phyloP scores from a whole-genome alignment of 1,284 basidiomycete genomes.

The Cryptococcus sp. region DNA sequence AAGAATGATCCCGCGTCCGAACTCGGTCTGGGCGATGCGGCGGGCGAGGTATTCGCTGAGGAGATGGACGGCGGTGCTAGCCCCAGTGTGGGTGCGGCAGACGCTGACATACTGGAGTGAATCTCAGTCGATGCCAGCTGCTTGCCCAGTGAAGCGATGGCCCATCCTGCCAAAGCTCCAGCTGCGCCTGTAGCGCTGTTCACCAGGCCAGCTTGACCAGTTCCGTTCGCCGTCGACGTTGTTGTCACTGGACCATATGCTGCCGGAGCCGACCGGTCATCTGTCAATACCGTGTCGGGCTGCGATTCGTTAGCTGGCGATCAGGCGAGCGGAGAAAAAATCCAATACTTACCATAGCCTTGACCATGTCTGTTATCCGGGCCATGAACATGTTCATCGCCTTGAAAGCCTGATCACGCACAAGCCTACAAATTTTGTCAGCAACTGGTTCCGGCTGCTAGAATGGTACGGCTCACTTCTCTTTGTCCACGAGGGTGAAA shows the following conservation, averaged over 20 bases:
- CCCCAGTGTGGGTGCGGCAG: constrained; percentile 15
- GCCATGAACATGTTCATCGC: constrained; percentile 83
- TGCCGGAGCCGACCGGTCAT: constrained; percentile 42
- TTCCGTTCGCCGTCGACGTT: constrained; percentile 50
- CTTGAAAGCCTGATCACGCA: constrained; percentile 92
- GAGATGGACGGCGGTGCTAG: constrained; percentile 20
- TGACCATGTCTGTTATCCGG: constrained; percentile 74
- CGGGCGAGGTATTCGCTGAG: constrained; percentile 16
- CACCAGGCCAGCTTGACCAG: constrained; percentile 62
- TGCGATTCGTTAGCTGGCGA: constrained; percentile 42
- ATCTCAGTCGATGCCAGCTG: constrained; percentile 74
- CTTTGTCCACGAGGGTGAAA: constrained; percentile 79
- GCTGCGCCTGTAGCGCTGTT: constrained; percentile 86
- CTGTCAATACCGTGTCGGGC: constrained; percentile 66
- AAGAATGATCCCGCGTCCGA: constrained; percentile 18
- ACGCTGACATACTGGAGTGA: constrained; percentile 63
- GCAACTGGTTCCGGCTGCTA: constrained; percentile 1
- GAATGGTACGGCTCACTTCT: constrained; percentile 65
- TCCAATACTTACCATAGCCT: constrained; percentile 66
- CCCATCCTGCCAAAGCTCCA: constrained; percentile 88
- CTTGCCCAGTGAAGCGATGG: constrained; percentile 80
- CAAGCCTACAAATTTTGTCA: constrained; percentile 60
- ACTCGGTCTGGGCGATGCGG: constrained; percentile 26
- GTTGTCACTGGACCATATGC: constrained; percentile 49
- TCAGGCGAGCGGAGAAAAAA: neutral